Percentiles rank a stretch among this genome's conserved stretches.
Conservation (phyloP, 2,329 filamentous ascomycete genomes). For the Epichloe glyceriae region DNA sequence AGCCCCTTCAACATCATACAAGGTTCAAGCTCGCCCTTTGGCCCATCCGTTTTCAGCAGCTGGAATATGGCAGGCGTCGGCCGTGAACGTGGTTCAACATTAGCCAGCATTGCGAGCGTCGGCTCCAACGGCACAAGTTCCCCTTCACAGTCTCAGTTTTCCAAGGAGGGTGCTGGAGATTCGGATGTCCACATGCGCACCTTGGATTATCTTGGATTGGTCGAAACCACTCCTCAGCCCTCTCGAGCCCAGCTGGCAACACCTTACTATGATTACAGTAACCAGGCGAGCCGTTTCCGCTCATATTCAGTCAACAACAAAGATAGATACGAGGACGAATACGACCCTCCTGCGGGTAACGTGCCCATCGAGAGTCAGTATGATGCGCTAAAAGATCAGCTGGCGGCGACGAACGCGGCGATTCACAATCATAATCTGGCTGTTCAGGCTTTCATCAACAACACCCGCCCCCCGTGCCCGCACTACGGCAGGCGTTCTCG, state of each 20-base stretch:
- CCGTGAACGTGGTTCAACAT: slow-evolving; percentile 73
- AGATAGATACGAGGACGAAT: slow-evolving; percentile 86
- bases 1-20: slow-evolving; percentile 51
- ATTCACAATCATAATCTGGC: slow-evolving; percentile 89
- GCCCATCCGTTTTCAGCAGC: slow-evolving; percentile 78
- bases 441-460: slow-evolving; percentile 81
- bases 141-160: slow-evolving; percentile 75
- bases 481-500: slow-evolving; percentile 80
- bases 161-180: slow-evolving; percentile 71
- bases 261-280: slow-evolving; percentile 62
- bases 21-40: slow-evolving; percentile 56
- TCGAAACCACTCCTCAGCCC: slow-evolving; percentile 84
- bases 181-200: slow-evolving; percentile 82
- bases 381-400: slow-evolving; percentile 49
- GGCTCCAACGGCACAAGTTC: slow-evolving; percentile 84
- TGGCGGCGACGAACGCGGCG: slow-evolving; percentile 50
- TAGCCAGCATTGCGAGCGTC: slow-evolving; percentile 72
- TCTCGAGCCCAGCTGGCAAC: slow-evolving; percentile 60
- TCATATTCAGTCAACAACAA: slow-evolving; percentile 99
- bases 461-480: slow-evolving; percentile 73
- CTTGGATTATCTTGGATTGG: slow-evolving; percentile 87
- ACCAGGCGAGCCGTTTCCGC: slow-evolving; percentile 75
- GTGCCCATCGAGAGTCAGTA: slow-evolving; percentile 42
- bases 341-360: slow-evolving; percentile 33
- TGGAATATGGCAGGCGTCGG: slow-evolving; percentile 58